Evolutionary conservation across 805 yeast species (phyloP).

Genomic region (Cyberlindnera meyerae): DNA sequence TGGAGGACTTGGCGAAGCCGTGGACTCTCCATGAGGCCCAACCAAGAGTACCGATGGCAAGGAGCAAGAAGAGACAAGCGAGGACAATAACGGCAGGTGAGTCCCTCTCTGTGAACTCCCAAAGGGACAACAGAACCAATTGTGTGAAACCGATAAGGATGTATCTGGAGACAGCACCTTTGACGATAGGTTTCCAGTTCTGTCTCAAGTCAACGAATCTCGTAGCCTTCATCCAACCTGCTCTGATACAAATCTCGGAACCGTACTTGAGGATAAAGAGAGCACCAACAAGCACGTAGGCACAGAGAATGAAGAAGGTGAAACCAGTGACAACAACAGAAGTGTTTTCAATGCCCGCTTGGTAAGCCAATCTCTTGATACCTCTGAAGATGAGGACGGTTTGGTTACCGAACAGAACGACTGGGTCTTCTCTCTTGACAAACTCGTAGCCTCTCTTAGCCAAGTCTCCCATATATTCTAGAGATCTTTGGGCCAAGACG

Average conservation of each 20-base stretch:
- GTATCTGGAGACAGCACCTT: constrained; percentile 76
- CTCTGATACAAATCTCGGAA: constrained; percentile 42
- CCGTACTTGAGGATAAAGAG: constrained; percentile 51
- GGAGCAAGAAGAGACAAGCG: constrained; percentile 65
- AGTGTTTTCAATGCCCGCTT: constrained; percentile 75
- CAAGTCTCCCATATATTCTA: constrained; percentile 23
- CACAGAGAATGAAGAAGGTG: constrained; percentile 76
- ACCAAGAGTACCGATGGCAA: constrained; percentile 54
- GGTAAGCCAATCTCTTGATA: constrained; percentile 75
- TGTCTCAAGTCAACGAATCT: constrained; percentile 45
- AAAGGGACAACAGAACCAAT: constrained; percentile 68
- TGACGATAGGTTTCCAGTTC: constrained; percentile 56
- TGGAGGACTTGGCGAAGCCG: constrained; percentile 58
- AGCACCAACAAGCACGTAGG: constrained; percentile 61
- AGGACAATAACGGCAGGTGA: constrained; percentile 86
- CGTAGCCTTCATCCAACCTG: constrained; percentile 45
- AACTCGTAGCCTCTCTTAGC: constrained; percentile 28
- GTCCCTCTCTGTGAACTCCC: constrained; percentile 81
- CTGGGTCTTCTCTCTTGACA: constrained; percentile 32
- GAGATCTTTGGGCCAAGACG: constrained; percentile 70
- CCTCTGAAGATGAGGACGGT: constrained; percentile 76
- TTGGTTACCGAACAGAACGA: constrained; percentile 43
- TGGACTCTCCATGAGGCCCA: constrained; percentile 66
- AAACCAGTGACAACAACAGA: constrained; percentile 82
- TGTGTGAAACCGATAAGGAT: constrained; percentile 84